Conservation (phyloP, 495 filamentous ascomycete genomes). For the Hypoxylon trugodes region DNA sequence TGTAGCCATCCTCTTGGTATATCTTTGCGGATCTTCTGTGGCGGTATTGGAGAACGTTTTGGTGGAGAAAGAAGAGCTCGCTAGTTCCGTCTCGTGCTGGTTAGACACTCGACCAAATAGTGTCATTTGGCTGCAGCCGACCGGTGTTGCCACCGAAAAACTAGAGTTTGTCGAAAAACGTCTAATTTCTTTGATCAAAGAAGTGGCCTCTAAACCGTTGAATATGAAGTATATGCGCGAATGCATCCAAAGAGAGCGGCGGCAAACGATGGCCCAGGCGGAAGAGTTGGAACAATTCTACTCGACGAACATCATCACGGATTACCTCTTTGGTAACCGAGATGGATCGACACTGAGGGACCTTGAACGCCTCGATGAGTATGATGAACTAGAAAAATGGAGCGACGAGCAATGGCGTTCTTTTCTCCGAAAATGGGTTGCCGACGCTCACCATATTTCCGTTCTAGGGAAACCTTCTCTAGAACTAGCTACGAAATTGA, state of each 20-base stretch:
- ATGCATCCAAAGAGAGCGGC: slow-evolving; percentile 78
- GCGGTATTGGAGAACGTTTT: slow-evolving; percentile 89
- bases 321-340: slow-evolving; percentile 88
- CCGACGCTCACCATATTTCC: slow-evolving; percentile 84
- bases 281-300: slow-evolving; percentile 80
- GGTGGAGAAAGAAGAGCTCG: slow-evolving; percentile 92
- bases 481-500: slow-evolving; percentile 73
- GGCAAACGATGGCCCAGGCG: slow-evolving; percentile 79
- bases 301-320: slow-evolving; percentile 81
- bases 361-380: slow-evolving; percentile 72
- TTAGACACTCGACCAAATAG: slow-evolving; percentile 81
- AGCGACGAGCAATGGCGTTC: slow-evolving; percentile 80
- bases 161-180: slow-evolving; percentile 83
- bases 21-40: slow-evolving; percentile 90
- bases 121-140: slow-evolving; percentile 82
- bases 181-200: slow-evolving; percentile 82
- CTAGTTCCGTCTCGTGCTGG: slow-evolving; percentile 79
- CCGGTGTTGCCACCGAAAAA: slow-evolving; percentile 85
- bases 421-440: slow-evolving; percentile 84
- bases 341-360: slow-evolving; percentile 82
- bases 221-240: slow-evolving; percentile 90
- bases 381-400: slow-evolving; percentile 82
- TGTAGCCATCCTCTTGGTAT: slow-evolving; percentile 77
- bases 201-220: slow-evolving; percentile 78
- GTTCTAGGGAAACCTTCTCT: slow-evolving; percentile 85